phyloP scores from a whole-genome alignment of 2,329 filamentous ascomycete genomes.

The Colletotrichum caudatum region DNA sequence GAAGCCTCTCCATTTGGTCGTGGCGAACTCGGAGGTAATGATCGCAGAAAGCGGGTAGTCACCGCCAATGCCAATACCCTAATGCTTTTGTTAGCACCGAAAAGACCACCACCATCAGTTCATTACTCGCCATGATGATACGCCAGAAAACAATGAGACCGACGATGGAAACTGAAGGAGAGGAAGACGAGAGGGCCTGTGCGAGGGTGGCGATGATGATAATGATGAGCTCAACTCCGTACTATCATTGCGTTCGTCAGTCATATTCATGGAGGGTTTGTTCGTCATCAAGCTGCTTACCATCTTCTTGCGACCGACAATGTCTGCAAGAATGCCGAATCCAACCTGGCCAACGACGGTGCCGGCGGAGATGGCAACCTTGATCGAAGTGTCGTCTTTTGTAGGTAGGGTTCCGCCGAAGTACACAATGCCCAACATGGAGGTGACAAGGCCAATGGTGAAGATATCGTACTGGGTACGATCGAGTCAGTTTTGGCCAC shows the following conservation, averaged over 20 bases:
- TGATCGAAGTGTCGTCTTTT: conserved; percentile 82
- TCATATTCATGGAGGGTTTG: conserved; percentile 35
- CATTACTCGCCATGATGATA: conserved; percentile 69
- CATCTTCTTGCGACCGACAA: conserved; percentile 78
- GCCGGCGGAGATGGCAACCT: conserved; percentile 84
- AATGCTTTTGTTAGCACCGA: neutral
- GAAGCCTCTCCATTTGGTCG: conserved; percentile 70
- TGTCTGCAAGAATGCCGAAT: conserved; percentile 83
- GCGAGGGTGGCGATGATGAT: conserved; percentile 84
- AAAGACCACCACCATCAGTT: neutral
- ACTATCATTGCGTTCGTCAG: conserved; percentile 63
- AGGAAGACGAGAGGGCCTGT: conserved; percentile 74
- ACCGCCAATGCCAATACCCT: conserved; percentile 61
- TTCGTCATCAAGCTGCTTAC: conserved; percentile 27
- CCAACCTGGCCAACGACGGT: conserved; percentile 85
- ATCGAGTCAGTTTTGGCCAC: neutral
- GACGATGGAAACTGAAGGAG: conserved; percentile 71
- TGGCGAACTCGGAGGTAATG: conserved; percentile 75
- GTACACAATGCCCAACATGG: conserved; percentile 85
- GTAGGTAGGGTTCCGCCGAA: conserved; percentile 73
- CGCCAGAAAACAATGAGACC: conserved; percentile 84
- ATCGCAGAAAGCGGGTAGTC: conserved; percentile 76
- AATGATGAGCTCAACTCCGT: conserved; percentile 83
- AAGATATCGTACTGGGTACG: conserved; percentile 77
- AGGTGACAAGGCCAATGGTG: conserved; percentile 77